Percentiles rank a stretch among this genome's conserved stretches.
Conservation (phyloP, 2,329 filamentous ascomycete species). For the Fusarium metavorans region DNA sequence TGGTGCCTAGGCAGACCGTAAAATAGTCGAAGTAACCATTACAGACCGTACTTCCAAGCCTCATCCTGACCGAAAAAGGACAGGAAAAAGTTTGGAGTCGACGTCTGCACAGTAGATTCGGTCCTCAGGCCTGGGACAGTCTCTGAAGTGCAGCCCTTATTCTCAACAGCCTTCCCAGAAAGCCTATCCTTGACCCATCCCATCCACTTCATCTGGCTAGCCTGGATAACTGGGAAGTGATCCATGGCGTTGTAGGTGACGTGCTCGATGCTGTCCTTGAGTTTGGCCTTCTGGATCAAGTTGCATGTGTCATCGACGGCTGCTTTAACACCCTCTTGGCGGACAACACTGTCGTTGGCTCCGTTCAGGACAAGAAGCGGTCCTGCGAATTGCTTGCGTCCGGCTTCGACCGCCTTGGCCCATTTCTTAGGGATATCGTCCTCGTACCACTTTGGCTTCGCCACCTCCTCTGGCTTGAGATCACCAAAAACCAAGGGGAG, state of each 20-base stretch:
- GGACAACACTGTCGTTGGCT: constrained; percentile 12
- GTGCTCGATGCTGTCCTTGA: background rate
- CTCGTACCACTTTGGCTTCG: background rate
- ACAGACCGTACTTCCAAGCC: constrained; percentile 14
- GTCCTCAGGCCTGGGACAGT: constrained; percentile 5
- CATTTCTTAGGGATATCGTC: background rate
- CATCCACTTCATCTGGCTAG: constrained; percentile 28
- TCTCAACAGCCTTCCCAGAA: background rate
- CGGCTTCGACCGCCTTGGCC: background rate
- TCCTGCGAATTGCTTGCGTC: background rate
- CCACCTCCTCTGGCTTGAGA: background rate
- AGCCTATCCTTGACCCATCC: constrained; percentile 31
- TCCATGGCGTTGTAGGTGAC: constrained; percentile 11
- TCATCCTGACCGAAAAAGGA: constrained; percentile 13
- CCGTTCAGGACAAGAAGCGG: background rate
- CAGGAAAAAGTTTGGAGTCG: constrained; percentile 19
- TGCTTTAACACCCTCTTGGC: constrained; percentile 7
- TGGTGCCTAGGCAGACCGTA: background rate
- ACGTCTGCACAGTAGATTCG: background rate
- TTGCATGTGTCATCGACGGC: constrained; percentile 7
- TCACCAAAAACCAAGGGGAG: constrained; percentile 5
- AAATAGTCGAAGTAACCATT: background rate
- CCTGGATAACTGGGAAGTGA: constrained; percentile 30
- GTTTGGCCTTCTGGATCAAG: background rate
- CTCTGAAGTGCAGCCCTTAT: constrained; percentile 6